Base-by-base conservation (phyloP, 192 early-diverging fungal genomes). In the Cladochytrium replicatum region DNA sequence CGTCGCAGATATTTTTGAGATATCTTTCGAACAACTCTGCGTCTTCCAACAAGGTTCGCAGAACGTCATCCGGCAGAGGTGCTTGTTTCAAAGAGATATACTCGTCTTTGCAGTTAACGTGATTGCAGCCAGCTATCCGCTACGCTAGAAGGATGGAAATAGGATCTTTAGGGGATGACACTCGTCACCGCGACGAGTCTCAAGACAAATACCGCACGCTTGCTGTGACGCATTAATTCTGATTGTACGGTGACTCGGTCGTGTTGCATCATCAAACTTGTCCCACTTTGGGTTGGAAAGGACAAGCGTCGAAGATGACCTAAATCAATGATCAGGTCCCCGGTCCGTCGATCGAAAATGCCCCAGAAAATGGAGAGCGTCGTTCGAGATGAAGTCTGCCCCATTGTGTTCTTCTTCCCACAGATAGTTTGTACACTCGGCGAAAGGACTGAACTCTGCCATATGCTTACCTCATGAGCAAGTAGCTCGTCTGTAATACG, bases 131-230 rank as follows among this genome's bases (percentile, higher is more conserved):
- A 4, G 3, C 29, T 27, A 68, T 53, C 26, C 41, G 29, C n/a
- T n/a, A n/a, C n/a, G n/a, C n/a, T n/a, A n/a, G n/a, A n/a, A n/a
- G n/a, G n/a, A n/a, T n/a, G n/a, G n/a, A n/a, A n/a, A n/a, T n/a
- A n/a, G n/a, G n/a, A n/a, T n/a, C n/a, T n/a, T n/a, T n/a, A n/a
- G n/a, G n/a, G n/a, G n/a, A n/a, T 50, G 29, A 42, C 61, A 64
- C 3, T 5, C 26, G 6, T 6, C 25, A 7, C 66, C 66, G 0
- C 22, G 8, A 30, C 47, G 52, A 3, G 40, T 9, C 23, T 58
- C 60, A 11, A 58, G 21, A 27, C 66, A 68, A 7, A 68, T 51
- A 7, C 66, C 66, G 44, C 66, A 68, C 21, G 11, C 22, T 8
- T 59, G 41, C 13, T 31, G 17, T 0, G 8, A n/a, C 6, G 34